Evolutionary conservation across 1,284 basidiomycete species (phyloP).

Genomic region (Bondarzewia mesenterica): DNA sequence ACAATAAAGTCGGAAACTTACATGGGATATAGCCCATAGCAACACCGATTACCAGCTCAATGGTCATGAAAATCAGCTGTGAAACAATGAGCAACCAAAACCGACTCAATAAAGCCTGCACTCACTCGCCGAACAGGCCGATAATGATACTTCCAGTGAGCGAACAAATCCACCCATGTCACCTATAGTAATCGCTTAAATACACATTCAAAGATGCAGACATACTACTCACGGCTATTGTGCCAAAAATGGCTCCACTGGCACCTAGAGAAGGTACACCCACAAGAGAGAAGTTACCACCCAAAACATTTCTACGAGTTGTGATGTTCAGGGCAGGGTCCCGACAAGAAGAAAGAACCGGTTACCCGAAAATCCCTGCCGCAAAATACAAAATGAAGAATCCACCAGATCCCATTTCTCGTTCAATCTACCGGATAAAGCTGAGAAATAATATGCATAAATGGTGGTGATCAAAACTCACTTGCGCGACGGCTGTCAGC

Average conservation of each 20-base stretch:
- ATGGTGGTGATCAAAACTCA: conserved; percentile 23
- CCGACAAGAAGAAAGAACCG: conserved; percentile 7
- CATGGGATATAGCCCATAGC: conserved; percentile 82
- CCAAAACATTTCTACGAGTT: conserved; percentile 64
- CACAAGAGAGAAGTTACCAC: conserved; percentile 86
- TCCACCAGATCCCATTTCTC: conserved; percentile 79
- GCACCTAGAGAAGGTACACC: conserved; percentile 92
- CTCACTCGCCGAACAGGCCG: conserved; percentile 67
- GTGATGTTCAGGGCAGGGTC: conserved; percentile 5
- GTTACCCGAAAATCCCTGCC: conserved; percentile 84
- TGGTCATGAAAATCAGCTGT: conserved; percentile 70
- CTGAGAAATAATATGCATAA: conserved; percentile 2
- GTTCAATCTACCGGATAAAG: conserved; percentile 53
- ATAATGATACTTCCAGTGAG: conserved; percentile 89
- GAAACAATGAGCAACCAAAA: conserved; percentile 3
- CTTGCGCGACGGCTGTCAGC: conserved; percentile 70
- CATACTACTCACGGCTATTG: conserved; percentile 57
- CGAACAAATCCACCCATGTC: conserved; percentile 81
- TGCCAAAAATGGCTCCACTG: conserved; percentile 90
- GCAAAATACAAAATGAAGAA: conserved; percentile 83
- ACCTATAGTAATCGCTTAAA: conserved; percentile 31
- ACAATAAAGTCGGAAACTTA: conserved; percentile 24
- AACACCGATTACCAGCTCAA: conserved; percentile 81
- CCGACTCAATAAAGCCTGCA: conserved; percentile 4
- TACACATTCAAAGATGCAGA: conserved; percentile 3